phyloP scores from a whole-genome alignment of 768 basidiomycete species.

The Royoungia palumana region DNA sequence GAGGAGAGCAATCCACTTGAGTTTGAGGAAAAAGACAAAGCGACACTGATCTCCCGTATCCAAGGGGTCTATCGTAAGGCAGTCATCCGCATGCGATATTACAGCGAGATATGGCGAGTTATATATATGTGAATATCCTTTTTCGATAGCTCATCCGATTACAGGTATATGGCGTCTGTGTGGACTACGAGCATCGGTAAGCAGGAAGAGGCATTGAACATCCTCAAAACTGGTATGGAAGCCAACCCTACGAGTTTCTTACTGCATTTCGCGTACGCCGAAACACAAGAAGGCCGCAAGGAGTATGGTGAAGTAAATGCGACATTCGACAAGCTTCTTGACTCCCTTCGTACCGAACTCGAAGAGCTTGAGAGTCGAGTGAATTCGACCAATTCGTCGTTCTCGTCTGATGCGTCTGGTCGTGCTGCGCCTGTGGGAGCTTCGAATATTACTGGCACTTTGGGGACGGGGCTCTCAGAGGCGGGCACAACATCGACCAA shows the following conservation, averaged over 20 bases:
- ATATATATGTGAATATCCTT: neutral
- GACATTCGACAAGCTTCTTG: constrained; percentile 71
- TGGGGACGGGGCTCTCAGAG: constrained; percentile 20
- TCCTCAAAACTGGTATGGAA: constrained; percentile 80
- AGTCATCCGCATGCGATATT: constrained; percentile 88
- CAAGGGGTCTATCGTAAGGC: constrained; percentile 87
- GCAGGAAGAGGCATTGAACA: constrained; percentile 75
- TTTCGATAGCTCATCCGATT: constrained; percentile 11
- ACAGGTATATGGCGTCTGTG: constrained; percentile 86
- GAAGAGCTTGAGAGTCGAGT: constrained; percentile 53
- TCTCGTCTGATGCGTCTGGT: constrained; percentile 34
- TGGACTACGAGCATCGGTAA: constrained; percentile 77
- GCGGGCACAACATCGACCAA: constrained; percentile 37
- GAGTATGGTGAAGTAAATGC: constrained; percentile 66
- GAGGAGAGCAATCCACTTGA: constrained; percentile 94
- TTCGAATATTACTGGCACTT: constrained; percentile 11
- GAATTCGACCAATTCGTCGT: constrained; percentile 37
- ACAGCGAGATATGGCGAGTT: constrained; percentile 86
- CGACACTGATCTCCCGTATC: constrained; percentile 63
- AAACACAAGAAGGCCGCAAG: constrained; percentile 62
- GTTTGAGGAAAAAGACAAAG: constrained; percentile 79
- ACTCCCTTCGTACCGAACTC: constrained; percentile 58
- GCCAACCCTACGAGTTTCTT: constrained; percentile 88
- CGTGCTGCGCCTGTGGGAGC: constrained; percentile 25
- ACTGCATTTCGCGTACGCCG: constrained; percentile 86